Evolutionary conservation across 2,329 filamentous ascomycete species (phyloP), one percentile per base, ranked within the genome.

Genomic region (Shiraia sp.): DNA sequence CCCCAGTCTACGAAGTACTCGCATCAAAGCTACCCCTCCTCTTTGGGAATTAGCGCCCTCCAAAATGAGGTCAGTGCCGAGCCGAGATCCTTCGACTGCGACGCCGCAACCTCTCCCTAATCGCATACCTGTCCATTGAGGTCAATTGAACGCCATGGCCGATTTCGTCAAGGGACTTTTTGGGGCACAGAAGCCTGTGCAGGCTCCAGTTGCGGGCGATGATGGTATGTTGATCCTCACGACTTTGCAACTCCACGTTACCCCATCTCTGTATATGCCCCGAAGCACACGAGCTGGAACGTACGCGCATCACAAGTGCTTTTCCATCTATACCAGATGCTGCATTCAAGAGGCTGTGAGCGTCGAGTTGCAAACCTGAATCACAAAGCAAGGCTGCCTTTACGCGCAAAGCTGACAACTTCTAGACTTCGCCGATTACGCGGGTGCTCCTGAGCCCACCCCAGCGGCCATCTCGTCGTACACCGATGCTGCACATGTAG

Each of bases 391-490:
- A n/a, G 8, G 8, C 19, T 22, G 19, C 19, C 4, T 22, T 22
- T 22, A 22, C 19, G 19, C 31, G 38, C 31, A 32, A 24, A 22
- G 22, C 42, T 36, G 33, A 37, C 34, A 28, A 13, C 13, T 9
- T 29, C 26, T 67, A 96, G 91, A 95, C 75, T 96, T 96, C 70
- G 90, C 89, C 74, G 92, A 96, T 77, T 97, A 95, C 65, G 89
- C 90, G 47, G 85, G 83, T 53, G 86, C 84, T 57, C 82, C 90
- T 53, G 83, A 87, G 14, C 85, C 88, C 42, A 75, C 73, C 13
- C 75, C 78, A 32, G 72, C 71, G 16, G 75, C 75, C 43, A 66
- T 77, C 47, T 65, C 74, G 36, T 69, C 73, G 32, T 68, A 68
- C 26, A 54, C 73, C 17, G 58, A 72, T 16, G 29, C 63, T 66